Conservation (phyloP, 2,329 filamentous ascomycete genomes). For the Hortaea sp. region DNA sequence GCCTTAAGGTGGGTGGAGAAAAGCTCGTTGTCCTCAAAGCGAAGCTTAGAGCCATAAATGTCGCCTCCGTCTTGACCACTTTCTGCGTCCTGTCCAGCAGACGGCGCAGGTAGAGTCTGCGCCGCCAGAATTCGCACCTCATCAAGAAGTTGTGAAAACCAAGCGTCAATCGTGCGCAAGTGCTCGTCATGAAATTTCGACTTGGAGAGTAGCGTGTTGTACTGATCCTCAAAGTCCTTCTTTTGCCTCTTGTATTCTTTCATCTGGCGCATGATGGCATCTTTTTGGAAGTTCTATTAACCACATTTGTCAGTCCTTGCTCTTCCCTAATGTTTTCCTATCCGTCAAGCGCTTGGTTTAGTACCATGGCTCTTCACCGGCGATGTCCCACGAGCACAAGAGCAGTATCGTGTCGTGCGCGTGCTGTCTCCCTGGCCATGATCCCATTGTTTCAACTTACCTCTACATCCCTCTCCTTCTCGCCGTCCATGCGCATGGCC, state of each 20-base stretch:
- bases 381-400: too few species aligned
- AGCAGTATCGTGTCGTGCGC: too few species aligned
- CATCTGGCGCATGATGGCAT: slow-evolving; percentile 95
- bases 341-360: too few species aligned
- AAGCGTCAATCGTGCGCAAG: slow-evolving; percentile 77
- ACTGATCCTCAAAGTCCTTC: slow-evolving; percentile 64
- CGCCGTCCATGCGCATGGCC: slow-evolving; percentile 49
- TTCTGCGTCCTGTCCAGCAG: slow-evolving; percentile 21
- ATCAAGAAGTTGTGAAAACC: slow-evolving; percentile 69
- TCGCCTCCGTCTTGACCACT: slow-evolving; percentile 22
- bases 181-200: slow-evolving; percentile 85
- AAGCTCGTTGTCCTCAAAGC: slow-evolving; percentile 45
- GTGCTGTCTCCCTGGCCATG: slow-evolving; percentile 9
- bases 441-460: slow-evolving; percentile 42
- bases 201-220: slow-evolving; percentile 70
- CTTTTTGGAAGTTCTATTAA: slow-evolving; percentile 75
- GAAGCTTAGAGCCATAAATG: slow-evolving; percentile 40
- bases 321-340: too few species aligned
- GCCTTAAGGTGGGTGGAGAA: slow-evolving; percentile 75
- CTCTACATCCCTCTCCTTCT: slow-evolving; percentile 63
- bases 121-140: slow-evolving; percentile 36
- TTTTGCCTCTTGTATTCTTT: slow-evolving; percentile 94
- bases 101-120: slow-evolving; percentile 24
- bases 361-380: too few species aligned
- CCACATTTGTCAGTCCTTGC: too few species aligned